Evolutionary conservation across 805 yeast species (phyloP).

Genomic region (Pichia thaimueangensis): DNA sequence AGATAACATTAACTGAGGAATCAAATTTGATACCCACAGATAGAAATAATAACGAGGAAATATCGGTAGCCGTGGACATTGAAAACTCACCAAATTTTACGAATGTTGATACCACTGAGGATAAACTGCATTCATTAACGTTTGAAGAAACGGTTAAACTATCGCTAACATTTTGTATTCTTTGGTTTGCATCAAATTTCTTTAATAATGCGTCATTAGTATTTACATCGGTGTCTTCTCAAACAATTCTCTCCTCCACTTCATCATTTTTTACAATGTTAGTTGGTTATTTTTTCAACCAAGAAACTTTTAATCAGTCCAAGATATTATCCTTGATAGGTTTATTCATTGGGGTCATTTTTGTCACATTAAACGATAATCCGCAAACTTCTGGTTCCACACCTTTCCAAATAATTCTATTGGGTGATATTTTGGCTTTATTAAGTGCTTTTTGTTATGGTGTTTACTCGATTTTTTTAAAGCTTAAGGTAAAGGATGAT

Average conservation of each 20-base stretch:
- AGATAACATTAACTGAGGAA: neutral
- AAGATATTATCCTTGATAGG: constrained; percentile 67
- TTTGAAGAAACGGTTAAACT: constrained; percentile 62
- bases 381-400: constrained; percentile 29
- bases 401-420: constrained; percentile 24
- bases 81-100: no score
- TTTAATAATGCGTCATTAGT: constrained; percentile 82
- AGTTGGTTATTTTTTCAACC: constrained; percentile 65
- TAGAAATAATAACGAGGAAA: constrained; percentile 1
- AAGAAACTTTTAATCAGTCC: constrained; percentile 59
- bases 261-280: constrained; percentile 88
- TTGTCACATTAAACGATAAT: constrained; percentile 67
- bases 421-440: constrained; percentile 78
- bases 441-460: constrained; percentile 89
- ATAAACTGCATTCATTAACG: constrained; percentile 25
- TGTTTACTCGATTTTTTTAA: constrained; percentile 77
- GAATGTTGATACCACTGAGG: neutral
- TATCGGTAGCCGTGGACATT: no score
- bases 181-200: constrained; percentile 89
- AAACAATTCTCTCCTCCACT: constrained; percentile 87
- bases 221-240: constrained; percentile 90
- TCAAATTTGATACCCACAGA: constrained; percentile 1
- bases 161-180: constrained; percentile 72
- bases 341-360: constrained; percentile 70
- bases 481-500: constrained; percentile 67